Conservation (phyloP, 768 basidiomycete species). For the Russula olivacea region DNA sequence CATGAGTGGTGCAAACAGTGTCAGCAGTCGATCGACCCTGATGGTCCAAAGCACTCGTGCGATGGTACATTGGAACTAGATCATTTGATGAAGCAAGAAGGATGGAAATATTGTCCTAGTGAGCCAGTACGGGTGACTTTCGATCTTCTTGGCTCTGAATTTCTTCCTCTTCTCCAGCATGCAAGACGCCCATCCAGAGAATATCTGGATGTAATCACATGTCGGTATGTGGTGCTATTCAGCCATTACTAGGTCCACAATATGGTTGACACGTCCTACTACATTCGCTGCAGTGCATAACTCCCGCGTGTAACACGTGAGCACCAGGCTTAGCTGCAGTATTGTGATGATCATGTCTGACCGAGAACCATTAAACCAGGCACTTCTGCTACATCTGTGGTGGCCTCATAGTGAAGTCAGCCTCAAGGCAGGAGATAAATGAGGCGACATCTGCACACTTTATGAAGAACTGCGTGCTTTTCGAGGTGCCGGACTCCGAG, state of each 20-base stretch:
- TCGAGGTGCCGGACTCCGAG: conserved; percentile 31
- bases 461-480: conserved; percentile 31
- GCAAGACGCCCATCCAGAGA: conserved; percentile 46
- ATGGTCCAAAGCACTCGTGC: conserved; percentile 29
- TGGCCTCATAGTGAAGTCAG: conserved; percentile 40
- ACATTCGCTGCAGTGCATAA: conserved; percentile 38
- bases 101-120: conserved; percentile 36
- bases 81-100: conserved; percentile 28
- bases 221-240: conserved; percentile 37
- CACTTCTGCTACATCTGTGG: conserved; percentile 55
- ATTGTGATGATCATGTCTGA: neutral
- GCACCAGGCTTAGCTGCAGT: neutral
- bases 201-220: conserved; percentile 54
- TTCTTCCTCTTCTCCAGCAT: conserved; percentile 33
- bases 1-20: conserved; percentile 34
- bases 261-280: neutral
- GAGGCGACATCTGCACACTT: conserved; percentile 34
- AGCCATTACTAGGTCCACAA: neutral
- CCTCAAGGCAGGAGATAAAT: conserved; percentile 31
- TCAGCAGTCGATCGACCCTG: conserved; percentile 27
- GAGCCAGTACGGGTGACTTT: neutral
- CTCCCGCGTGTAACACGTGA: conserved; percentile 50
- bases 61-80: conserved; percentile 33
- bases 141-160: neutral
- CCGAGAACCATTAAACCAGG: conserved; percentile 12